A percentile compares a stretch with the other conserved stretches of the same genome.
phyloP scores from a whole-genome alignment of 306 rosid species.

The Dalbergia cochinchinensis region DNA sequence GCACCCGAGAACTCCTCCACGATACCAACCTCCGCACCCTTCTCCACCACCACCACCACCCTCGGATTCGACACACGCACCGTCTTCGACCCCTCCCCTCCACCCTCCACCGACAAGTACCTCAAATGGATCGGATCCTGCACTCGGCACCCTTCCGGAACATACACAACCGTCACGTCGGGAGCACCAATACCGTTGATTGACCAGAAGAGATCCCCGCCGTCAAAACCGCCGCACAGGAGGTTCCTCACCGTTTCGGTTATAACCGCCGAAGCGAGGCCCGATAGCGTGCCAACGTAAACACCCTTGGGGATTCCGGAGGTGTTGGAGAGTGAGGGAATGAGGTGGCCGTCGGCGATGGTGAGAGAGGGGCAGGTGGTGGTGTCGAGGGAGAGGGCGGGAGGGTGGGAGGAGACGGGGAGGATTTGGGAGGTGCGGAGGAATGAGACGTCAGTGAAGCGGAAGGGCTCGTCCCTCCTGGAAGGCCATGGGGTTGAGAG shows the following conservation, averaged over 20 bases:
- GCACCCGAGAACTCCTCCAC: conserved; percentile 73
- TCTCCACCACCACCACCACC: conserved; percentile 82
- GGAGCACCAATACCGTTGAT: conserved; percentile 93
- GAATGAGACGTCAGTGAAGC: conserved; percentile 87
- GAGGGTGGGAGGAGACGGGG: conserved; percentile 61
- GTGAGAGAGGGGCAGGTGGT: conserved; percentile 57
- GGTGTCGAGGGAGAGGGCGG: conserved; percentile 21
- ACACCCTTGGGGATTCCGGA: conserved; percentile 63
- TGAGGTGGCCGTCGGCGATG: conserved; percentile 65
- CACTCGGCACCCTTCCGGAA: conserved; percentile 72
- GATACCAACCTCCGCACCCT: conserved; percentile 74
- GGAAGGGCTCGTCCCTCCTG: conserved; percentile 86
- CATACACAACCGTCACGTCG: conserved; percentile 79
- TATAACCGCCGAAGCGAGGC: conserved; percentile 48
- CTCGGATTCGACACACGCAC: conserved; percentile 86
- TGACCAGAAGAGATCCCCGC: conserved; percentile 88
- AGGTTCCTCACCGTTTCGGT: conserved; percentile 59
- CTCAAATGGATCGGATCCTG: conserved; percentile 69
- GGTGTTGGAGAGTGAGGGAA: conserved; percentile 43
- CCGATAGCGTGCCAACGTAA: conserved; percentile 68
- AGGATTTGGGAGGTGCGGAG: conserved; percentile 67
- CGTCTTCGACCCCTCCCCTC: conserved; percentile 49
- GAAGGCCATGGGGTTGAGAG: conserved; percentile 95
- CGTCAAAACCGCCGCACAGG: conserved; percentile 30
- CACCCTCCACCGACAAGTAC: conserved; percentile 60